These are phyloP conservation scores for Zygoascus meyerae DNA, from an alignment of 1,139 yeast genomes.

Conservation along the genomic window DNA sequence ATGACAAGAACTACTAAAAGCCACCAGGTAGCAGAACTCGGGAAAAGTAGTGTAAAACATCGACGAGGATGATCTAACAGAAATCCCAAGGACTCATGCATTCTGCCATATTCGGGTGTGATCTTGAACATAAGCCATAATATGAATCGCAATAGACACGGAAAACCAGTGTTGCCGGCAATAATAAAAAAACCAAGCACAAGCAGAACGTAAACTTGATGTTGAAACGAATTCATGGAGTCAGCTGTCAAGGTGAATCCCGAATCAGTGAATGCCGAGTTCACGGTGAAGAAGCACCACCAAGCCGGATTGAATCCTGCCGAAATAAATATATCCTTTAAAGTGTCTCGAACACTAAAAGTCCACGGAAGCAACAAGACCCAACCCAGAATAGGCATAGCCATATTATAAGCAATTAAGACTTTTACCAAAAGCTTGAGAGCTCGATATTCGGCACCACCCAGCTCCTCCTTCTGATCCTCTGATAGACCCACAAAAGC, in stretches of 20 bases:
- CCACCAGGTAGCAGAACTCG: slow-evolving; percentile 96
- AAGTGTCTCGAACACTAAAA: slow-evolving; percentile 36
- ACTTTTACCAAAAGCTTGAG: slow-evolving; percentile 68
- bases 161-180: slow-evolving; percentile 92
- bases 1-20: slow-evolving; percentile 64
- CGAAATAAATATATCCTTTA: slow-evolving; percentile 40
- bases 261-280: slow-evolving; percentile 74
- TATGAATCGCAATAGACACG: slow-evolving; percentile 67
- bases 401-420: slow-evolving; percentile 61
- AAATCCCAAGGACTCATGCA: slow-evolving; percentile 71
- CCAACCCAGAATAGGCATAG: slow-evolving; percentile 61
- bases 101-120: slow-evolving; percentile 49
- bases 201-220: slow-evolving; percentile 59
- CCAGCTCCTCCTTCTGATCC: slow-evolving; percentile 86
- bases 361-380: slow-evolving; percentile 65
- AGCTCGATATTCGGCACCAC: slow-evolving; percentile 95
- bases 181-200: slow-evolving; percentile 64
- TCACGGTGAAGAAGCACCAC: slow-evolving; percentile 88
- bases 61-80: slow-evolving; percentile 93
- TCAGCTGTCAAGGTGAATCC: slow-evolving; percentile 77
- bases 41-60: slow-evolving; percentile 87
- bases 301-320: slow-evolving; percentile 69
- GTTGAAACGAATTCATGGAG: slow-evolving; percentile 63
- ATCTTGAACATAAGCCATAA: slow-evolving; percentile 73
- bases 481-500: slow-evolving; percentile 77